A percentile compares a stretch with the other conserved stretches of the same genome.
These are phyloP conservation scores for Suillus clintonianus DNA, from an alignment of 768 basidiomycete species.

Conservation along the genomic window DNA sequence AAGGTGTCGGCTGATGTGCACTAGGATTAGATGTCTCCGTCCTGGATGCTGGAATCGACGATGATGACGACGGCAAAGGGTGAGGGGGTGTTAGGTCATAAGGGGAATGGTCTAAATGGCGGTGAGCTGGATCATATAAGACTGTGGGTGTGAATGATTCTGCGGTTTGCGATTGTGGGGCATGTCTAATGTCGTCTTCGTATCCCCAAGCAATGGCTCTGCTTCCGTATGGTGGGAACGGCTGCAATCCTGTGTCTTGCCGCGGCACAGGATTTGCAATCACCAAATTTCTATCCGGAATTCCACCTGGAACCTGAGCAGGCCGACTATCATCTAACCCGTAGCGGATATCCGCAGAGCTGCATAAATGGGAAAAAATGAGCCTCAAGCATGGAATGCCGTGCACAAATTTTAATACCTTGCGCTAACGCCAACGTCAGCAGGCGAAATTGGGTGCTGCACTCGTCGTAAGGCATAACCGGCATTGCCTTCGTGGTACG, in stretches of 20 bases:
- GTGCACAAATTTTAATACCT: not conserved
- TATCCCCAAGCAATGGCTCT: not conserved
- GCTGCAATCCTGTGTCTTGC: not conserved
- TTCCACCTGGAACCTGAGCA: not conserved
- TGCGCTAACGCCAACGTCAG: no score
- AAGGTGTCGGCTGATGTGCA: no score
- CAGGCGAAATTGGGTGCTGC: not conserved
- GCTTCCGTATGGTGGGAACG: not conserved
- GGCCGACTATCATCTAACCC: not conserved
- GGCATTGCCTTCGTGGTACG: not conserved
- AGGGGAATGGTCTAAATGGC: not conserved
- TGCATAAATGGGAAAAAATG: not conserved
- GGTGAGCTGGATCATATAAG: not conserved
- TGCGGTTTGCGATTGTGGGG: not conserved
- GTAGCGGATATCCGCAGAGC: not conserved
- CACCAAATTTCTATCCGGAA: not conserved
- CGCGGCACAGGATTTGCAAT: not conserved
- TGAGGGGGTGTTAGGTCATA: no score
- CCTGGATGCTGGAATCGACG: not conserved
- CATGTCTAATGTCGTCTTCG: not conserved
- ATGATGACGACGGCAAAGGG: not conserved
- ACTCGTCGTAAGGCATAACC: not conserved
- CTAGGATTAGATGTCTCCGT: not conserved
- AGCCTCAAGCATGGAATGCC: not conserved
- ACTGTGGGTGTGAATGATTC: not conserved